phyloP scores from a whole-genome alignment of 345 rosid species.

The Acer campestre region DNA sequence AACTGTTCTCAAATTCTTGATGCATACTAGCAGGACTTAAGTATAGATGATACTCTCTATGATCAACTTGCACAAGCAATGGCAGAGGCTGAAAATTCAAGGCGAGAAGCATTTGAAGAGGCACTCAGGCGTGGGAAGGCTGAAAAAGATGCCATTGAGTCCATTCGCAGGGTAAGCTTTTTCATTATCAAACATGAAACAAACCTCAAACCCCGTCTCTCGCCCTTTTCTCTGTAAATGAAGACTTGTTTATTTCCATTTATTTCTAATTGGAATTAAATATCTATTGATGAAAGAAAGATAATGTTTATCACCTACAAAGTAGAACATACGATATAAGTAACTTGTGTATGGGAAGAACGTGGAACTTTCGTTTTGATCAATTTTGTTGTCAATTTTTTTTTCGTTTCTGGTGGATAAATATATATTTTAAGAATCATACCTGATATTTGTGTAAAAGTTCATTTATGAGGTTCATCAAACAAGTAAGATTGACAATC shows the following conservation, averaged over 20 bases:
- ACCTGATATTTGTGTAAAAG: not conserved
- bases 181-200: not conserved
- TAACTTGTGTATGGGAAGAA: not conserved
- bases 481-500: not conserved
- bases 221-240: not conserved
- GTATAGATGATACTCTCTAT: slow-evolving; percentile 44
- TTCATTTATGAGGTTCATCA: not conserved
- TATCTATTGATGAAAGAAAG: slow-evolving; percentile 1
- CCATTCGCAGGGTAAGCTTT: slow-evolving; percentile 61
- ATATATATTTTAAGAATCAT: not conserved
- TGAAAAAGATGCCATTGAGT: slow-evolving; percentile 67
- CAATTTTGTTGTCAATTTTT: not conserved
- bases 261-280: not conserved
- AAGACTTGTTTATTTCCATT: not conserved
- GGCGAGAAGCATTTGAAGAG: slow-evolving; percentile 63
- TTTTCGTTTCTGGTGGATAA: not conserved
- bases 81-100: slow-evolving; percentile 61
- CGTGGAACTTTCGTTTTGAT: not conserved
- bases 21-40: slow-evolving; percentile 60
- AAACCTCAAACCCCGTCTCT: not conserved
- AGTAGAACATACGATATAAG: not conserved
- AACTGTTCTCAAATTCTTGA: slow-evolving; percentile 16
- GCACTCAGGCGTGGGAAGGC: slow-evolving; percentile 62
- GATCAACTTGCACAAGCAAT: slow-evolving; percentile 59
- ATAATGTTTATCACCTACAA: not conserved